These are phyloP conservation scores for Petasospora fabianii DNA, from an alignment of 1,139 yeast genomes.

Conservation along the genomic window DNA sequence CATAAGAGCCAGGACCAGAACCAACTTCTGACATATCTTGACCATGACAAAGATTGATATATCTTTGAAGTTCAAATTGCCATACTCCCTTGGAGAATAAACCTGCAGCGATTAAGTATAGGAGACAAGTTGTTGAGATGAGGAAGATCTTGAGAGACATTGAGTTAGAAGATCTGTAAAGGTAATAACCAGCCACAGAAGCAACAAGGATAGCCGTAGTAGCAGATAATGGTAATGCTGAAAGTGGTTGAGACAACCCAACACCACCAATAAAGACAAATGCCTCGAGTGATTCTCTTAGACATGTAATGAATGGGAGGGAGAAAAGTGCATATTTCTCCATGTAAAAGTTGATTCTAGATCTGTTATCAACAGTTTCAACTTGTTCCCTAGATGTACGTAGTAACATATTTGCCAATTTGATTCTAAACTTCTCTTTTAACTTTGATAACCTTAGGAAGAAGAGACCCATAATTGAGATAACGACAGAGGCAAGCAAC, in stretches of 20 bases:
- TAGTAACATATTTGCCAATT: constrained; percentile 63
- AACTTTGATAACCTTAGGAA: constrained; percentile 87
- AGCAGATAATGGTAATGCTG: constrained; percentile 78
- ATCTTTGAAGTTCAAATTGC: constrained; percentile 76
- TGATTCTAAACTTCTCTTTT: constrained; percentile 89
- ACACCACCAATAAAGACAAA: constrained; percentile 91
- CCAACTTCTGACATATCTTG: constrained; percentile 89
- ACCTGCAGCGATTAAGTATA: constrained; percentile 86
- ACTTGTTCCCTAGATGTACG: constrained; percentile 19
- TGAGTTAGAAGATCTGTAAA: constrained; percentile 75
- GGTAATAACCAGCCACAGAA: constrained; percentile 53
- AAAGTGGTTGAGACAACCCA: constrained; percentile 69
- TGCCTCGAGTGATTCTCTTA: constrained; percentile 91
- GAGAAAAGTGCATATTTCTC: constrained; percentile 76
- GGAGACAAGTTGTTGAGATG: constrained; percentile 76
- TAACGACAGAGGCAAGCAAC: constrained; percentile 76
- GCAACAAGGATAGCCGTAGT: constrained; percentile 65
- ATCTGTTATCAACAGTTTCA: constrained; percentile 19
- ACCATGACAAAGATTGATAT: constrained; percentile 66
- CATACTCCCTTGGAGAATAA: constrained; percentile 85
- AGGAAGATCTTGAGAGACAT: constrained; percentile 78
- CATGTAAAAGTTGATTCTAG: constrained; percentile 35
- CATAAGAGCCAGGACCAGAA: constrained; percentile 92
- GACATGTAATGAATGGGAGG: constrained; percentile 77
- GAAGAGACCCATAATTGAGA: constrained; percentile 88